Percentiles rank a stretch among this genome's conserved stretches.
Conservation (phyloP, 768 basidiomycete genomes). For the Agrocybe praecox region DNA sequence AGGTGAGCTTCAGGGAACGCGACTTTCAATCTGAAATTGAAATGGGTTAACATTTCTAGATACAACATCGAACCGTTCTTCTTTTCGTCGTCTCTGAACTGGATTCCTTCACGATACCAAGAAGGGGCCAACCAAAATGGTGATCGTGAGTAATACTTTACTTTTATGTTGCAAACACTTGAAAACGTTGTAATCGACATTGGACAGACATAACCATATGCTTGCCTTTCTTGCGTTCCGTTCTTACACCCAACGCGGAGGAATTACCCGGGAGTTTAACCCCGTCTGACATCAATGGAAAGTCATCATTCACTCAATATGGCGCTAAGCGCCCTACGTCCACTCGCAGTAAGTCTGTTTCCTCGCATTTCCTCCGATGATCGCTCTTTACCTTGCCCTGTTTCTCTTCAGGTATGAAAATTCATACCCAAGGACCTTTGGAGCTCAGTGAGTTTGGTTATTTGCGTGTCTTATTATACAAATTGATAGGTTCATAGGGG, state of each 20-base stretch:
- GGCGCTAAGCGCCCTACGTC: no score
- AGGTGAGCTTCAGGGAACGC: constrained; percentile 43
- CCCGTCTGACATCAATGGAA: no score
- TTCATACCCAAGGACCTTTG: neutral
- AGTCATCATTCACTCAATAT: no score
- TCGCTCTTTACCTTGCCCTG: no score
- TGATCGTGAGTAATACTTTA: constrained; percentile 47
- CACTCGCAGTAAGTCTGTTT: no score
- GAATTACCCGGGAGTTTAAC: no score
- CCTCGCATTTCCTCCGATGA: no score
- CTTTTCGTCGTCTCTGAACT: constrained; percentile 64
- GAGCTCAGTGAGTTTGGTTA: constrained; percentile 17
- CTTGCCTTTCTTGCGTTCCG: constrained; percentile 54
- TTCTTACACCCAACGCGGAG: constrained; percentile 19
- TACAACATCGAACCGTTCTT: constrained; percentile 69
- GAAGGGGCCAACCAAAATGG: constrained; percentile 43
- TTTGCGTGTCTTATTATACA: neutral
- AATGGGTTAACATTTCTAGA: constrained; percentile 25
- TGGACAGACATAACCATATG: constrained; percentile 57
- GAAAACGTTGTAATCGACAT: neutral
- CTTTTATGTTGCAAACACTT: neutral
- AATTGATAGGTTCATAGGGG: constrained; percentile 14
- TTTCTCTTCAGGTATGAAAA: no score
- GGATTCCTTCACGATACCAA: constrained; percentile 70
- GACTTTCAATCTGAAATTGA: neutral